These are phyloP conservation scores for Pinus tabuliformis DNA, from an alignment of 75 land plant genomes.

Conservation along the genomic window DNA sequence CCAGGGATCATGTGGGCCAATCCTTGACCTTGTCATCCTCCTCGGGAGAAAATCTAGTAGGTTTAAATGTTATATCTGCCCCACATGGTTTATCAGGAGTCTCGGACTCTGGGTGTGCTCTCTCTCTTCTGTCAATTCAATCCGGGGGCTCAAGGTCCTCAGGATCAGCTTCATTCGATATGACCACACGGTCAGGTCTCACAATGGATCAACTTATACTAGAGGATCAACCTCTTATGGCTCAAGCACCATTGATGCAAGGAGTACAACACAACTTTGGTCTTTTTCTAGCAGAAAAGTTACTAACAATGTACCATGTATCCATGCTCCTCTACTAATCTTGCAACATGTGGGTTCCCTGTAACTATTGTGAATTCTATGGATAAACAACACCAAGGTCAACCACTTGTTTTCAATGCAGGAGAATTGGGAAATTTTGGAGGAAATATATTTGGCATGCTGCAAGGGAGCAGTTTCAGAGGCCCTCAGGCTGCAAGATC, in stretches of 20 bases:
- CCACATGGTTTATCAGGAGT: constrained; percentile 24
- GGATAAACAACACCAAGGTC: neutral
- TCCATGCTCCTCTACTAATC: neutral
- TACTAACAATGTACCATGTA: constrained; percentile 6
- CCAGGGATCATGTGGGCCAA: constrained; percentile 6
- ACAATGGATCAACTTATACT: constrained; percentile 27
- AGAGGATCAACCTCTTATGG: neutral
- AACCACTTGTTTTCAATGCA: neutral
- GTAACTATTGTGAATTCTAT: neutral
- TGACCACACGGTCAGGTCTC: constrained; percentile 8
- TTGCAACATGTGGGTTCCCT: neutral
- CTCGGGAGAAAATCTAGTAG: constrained; percentile 22
- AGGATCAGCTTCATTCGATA: constrained; percentile 12
- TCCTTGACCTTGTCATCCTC: constrained; percentile 18
- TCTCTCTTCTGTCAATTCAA: constrained; percentile 83
- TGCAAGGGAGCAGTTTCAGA: neutral
- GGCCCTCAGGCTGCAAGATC: constrained; percentile 7
- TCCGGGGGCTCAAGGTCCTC: constrained; percentile 36
- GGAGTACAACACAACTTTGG: constrained; percentile 3
- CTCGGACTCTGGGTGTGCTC: constrained; percentile 57
- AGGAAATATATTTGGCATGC: neutral
- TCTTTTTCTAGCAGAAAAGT: no score
- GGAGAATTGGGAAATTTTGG: neutral
- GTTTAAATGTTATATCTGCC: constrained; percentile 23
- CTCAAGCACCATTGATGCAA: neutral